Evolutionary conservation across 225 moss, liverwort and hornwort genomes (phyloP), one percentile per base, ranked within the genome.

Genomic region (Lunularia cruciata): DNA sequence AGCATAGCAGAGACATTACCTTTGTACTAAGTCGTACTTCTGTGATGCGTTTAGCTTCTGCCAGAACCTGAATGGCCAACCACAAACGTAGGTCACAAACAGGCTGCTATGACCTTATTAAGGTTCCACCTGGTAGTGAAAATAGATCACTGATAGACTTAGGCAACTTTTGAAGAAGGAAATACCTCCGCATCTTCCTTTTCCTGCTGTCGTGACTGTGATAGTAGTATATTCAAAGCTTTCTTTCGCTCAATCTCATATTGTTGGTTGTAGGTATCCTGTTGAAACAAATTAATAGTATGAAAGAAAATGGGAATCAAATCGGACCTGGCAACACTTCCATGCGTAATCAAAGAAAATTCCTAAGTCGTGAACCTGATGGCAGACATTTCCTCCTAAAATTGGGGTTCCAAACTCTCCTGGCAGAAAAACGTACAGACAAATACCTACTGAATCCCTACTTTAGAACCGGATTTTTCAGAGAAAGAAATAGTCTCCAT

Each of bases 191-290:
- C 96, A 77, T 98, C 96, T 79, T 98, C 96, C 58, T 78, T 80
- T 77, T 93, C 89, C 76, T 93, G 93, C 73, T 98, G 92, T 12
- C 91, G 85, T 43, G 93, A 89, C 70, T 98, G 95, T 35, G 90
- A 90, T 45, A 89, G 76, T 7, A 98, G 82, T 38, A 92, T 86
- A 38, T 89, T 91, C 55, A 98, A 72, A 22, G 93, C 87, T 73
- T 77, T 88, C 87, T 96, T 96, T n/a, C 95, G 84, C 53, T 98
- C 96, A 53, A 77, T 81, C 77, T 98, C 96, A 74, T 91, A 85
- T 72, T 68, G 87, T 61, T 83, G 66, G 78, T 89, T 91, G 70
- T 90, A 98, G 53, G 86, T 77, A 72, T 98, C 96, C 96, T 95
- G 86, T 63, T 42, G 31, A 69, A 19, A 60, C 18, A 27, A 28